Evolutionary conservation across 2,329 filamentous ascomycete genomes (phyloP).

Genomic region (Trichoderma sp.): DNA sequence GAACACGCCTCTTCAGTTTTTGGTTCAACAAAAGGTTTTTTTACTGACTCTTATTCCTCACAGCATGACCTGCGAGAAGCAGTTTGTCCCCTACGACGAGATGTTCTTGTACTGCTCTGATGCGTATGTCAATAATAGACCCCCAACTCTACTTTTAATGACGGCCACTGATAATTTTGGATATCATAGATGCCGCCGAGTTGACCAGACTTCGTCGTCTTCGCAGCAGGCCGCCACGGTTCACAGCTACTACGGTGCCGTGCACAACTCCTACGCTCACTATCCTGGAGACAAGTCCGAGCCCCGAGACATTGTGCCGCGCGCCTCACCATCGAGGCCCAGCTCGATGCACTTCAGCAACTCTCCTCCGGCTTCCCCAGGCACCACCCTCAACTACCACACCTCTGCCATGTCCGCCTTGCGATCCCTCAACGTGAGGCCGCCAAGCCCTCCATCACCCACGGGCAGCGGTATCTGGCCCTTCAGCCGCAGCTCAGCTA

Average conservation of each 20-base stretch:
- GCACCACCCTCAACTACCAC: conserved; percentile 38
- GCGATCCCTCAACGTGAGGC: conserved; percentile 53
- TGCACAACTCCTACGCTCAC: conserved; percentile 40
- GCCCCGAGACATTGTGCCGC: conserved; percentile 61
- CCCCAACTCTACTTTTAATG: background rate
- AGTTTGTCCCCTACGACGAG: conserved; percentile 59
- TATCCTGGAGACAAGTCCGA: conserved; percentile 49
- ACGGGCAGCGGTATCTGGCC: conserved; percentile 51
- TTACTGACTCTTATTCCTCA: conserved; percentile 26
- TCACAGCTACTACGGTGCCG: conserved; percentile 32
- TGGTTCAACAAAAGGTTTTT: background rate
- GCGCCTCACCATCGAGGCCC: conserved; percentile 61
- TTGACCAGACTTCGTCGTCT: conserved; percentile 46
- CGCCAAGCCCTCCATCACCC: conserved; percentile 57
- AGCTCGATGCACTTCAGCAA: conserved; percentile 52
- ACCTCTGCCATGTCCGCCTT: conserved; percentile 56
- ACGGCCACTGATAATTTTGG: conserved; percentile 25
- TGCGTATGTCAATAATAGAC: conserved; percentile 44
- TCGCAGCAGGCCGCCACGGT: conserved; percentile 29
- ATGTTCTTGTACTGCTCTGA: conserved; percentile 63
- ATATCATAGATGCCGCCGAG: conserved; percentile 49
- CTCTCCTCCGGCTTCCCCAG: conserved; percentile 51
- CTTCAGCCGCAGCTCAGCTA: conserved; percentile 50
- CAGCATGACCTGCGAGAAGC: conserved; percentile 67
- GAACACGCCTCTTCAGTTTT: conserved; percentile 27